These are phyloP conservation scores for Trametes meyenii DNA, from an alignment of 768 basidiomycete genomes.

Conservation along the genomic window DNA sequence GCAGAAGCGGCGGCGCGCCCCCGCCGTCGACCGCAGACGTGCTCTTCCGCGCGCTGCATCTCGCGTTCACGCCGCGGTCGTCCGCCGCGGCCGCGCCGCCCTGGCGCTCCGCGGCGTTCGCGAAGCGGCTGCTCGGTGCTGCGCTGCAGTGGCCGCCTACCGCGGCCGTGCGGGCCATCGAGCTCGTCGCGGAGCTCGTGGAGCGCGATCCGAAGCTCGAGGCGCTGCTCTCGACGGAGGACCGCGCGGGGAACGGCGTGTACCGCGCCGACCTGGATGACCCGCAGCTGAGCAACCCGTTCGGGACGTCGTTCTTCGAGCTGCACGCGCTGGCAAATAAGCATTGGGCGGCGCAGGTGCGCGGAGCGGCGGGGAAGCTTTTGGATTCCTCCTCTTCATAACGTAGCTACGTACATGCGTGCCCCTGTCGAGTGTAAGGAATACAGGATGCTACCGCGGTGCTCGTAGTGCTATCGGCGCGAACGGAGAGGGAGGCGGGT, in stretches of 20 bases:
- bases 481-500: neutral
- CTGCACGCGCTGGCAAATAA: slow-evolving; percentile 60
- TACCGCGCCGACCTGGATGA: slow-evolving; percentile 88
- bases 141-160: slow-evolving; percentile 80
- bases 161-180: slow-evolving; percentile 66
- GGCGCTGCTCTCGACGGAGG: slow-evolving; percentile 84
- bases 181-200: slow-evolving; percentile 73
- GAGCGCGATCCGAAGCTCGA: slow-evolving; percentile 80
- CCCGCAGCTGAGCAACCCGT: slow-evolving; percentile 80
- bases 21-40: slow-evolving; percentile 58
- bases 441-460: too few relatives aligned
- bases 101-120: slow-evolving; percentile 86
- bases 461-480: neutral
- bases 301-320: slow-evolving; percentile 89
- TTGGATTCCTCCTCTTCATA: slow-evolving; percentile 46
- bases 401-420: slow-evolving; percentile 3
- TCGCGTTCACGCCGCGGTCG: slow-evolving; percentile 78
- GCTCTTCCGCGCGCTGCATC: slow-evolving; percentile 82
- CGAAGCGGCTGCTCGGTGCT: slow-evolving; percentile 85
- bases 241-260: slow-evolving; percentile 80
- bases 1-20: slow-evolving; percentile 28
- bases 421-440: neutral
- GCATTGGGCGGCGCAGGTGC: slow-evolving; percentile 70
- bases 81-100: slow-evolving; percentile 58
- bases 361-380: slow-evolving; percentile 65